Conservation (phyloP, 495 filamentous ascomycete species). For the Podospora anserina region DNA sequence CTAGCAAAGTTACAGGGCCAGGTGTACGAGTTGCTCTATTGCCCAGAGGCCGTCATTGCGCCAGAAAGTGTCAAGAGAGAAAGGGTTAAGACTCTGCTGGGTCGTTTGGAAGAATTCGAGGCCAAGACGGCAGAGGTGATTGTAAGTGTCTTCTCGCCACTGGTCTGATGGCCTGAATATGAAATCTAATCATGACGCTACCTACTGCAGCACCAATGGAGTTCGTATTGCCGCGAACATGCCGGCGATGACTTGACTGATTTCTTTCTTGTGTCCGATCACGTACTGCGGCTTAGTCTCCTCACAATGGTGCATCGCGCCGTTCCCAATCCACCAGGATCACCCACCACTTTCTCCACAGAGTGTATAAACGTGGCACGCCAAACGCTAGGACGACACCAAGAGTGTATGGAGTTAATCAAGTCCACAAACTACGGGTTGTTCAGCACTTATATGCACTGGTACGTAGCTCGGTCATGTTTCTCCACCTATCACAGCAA, state of each 20-base stretch:
- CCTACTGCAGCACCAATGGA: constrained; percentile 3
- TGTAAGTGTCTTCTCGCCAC: neutral
- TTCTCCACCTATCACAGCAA: neutral
- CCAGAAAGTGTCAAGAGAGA: constrained; percentile 10
- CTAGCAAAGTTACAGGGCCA: constrained; percentile 19
- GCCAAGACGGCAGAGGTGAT: neutral
- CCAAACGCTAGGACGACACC: constrained; percentile 51
- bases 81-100: neutral
- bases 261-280: constrained; percentile 52
- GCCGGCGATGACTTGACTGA: constrained; percentile 26
- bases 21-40: constrained; percentile 25
- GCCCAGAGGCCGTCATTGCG: constrained; percentile 14
- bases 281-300: constrained; percentile 52
- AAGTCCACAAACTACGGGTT: constrained; percentile 38
- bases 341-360: constrained; percentile 48
- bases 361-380: constrained; percentile 59
- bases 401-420: constrained; percentile 49
- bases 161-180: neutral
- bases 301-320: constrained; percentile 59
- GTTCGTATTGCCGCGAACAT: neutral
- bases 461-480: constrained; percentile 38
- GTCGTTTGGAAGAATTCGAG: constrained; percentile 8
- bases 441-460: constrained; percentile 59
- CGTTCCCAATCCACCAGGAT: constrained; percentile 46
- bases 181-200: neutral